Evolutionary conservation across 176 grass and related monocot genomes (phyloP).

Genomic region (Phoenix dactylifera): DNA sequence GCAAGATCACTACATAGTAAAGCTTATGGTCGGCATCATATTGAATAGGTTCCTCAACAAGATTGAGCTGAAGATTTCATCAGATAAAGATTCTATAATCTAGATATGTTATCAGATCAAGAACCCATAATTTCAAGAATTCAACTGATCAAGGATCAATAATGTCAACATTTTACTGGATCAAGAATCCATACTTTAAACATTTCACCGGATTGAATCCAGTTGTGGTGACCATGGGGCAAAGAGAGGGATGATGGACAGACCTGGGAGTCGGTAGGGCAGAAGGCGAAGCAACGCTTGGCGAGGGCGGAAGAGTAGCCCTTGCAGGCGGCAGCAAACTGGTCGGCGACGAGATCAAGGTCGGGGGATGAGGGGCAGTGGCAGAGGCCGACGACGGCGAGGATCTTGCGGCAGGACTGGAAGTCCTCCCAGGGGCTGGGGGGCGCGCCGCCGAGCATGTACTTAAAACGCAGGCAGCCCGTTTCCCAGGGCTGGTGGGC

Average conservation of each 20-base stretch:
- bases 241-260: neutral
- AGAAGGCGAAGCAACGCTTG: conserved; percentile 83
- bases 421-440: conserved; percentile 97
- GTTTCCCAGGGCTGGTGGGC: conserved; percentile 77
- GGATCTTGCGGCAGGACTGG: conserved; percentile 93
- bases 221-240: too few species aligned
- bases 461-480: conserved; percentile 75
- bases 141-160: too few species aligned
- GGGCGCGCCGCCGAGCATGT: conserved; percentile 63
- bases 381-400: conserved; percentile 80
- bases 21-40: too few species aligned
- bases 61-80: too few species aligned
- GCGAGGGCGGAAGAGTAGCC: conserved; percentile 59
- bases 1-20: too few species aligned
- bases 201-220: too few species aligned
- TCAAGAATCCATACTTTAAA: too few species aligned
- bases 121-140: too few species aligned
- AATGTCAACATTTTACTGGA: too few species aligned
- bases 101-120: too few species aligned
- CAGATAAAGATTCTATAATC: too few species aligned
- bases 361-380: conserved; percentile 67
- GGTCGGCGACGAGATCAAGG: conserved; percentile 44
- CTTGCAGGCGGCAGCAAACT: conserved; percentile 50
- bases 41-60: too few species aligned
- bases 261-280: conserved; percentile 77